Conservation (phyloP, 2,329 filamentous ascomycete species). For the Exserohilum rostratum region DNA sequence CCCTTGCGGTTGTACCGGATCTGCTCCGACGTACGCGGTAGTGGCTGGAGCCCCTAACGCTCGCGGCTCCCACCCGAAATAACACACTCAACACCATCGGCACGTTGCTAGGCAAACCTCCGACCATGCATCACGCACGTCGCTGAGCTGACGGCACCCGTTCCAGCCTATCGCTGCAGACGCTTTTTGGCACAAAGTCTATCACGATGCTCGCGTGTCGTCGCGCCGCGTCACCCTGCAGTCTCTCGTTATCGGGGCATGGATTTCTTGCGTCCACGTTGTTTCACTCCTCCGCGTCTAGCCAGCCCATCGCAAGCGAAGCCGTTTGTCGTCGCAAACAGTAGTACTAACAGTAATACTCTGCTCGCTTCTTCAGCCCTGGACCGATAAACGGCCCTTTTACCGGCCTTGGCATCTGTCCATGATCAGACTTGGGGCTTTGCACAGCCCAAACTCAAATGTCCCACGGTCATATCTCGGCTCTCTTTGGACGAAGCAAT, state of each 20-base stretch:
- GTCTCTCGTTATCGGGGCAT: no score
- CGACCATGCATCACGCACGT: background rate
- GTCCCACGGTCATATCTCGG: background rate
- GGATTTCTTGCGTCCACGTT: background rate
- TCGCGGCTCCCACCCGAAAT: background rate
- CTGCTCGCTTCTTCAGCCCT: background rate
- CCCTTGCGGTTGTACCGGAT: background rate
- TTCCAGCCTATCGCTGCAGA: background rate
- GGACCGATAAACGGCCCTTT: slow-evolving; percentile 4
- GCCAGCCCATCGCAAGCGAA: background rate
- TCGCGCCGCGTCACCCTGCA: slow-evolving; percentile 1
- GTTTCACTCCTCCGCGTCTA: background rate
- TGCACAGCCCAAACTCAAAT: slow-evolving; percentile 6
- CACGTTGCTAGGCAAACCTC: background rate
- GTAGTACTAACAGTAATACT: background rate
- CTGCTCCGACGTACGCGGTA: background rate
- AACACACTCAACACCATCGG: slow-evolving; percentile 1
- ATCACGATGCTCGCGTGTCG: background rate
- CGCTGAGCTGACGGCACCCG: background rate
- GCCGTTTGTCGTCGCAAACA: background rate
- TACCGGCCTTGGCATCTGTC: background rate
- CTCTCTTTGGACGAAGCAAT: background rate
- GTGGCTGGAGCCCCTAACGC: background rate
- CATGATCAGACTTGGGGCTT: background rate
- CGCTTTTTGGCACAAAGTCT: background rate